Evolutionary conservation across 805 yeast species (phyloP).

Genomic region (Torulaspora microellipsoides): DNA sequence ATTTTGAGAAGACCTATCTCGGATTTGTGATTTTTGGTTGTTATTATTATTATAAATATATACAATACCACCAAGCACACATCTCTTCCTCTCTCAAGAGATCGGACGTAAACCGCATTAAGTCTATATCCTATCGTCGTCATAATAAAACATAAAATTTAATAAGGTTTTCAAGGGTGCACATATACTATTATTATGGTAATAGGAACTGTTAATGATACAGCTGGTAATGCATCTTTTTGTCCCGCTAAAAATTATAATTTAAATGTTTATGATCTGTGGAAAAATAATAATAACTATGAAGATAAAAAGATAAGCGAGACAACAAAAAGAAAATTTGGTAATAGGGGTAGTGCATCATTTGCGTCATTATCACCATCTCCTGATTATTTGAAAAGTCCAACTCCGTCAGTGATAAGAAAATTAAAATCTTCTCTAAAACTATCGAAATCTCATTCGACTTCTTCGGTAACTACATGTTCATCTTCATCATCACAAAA

Average conservation of each 20-base stretch:
- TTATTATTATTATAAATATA: no score
- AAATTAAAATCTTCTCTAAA: constrained; percentile 29
- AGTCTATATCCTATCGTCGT: no score
- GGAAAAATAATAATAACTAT: neutral
- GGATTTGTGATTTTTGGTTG: no score
- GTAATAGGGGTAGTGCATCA: neutral
- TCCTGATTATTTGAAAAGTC: constrained; percentile 1
- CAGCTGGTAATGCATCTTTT: neutral
- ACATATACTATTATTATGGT: no score
- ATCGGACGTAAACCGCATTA: no score
- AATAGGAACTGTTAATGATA: no score
- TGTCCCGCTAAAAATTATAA: neutral
- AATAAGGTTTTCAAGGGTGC: no score
- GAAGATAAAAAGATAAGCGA: neutral
- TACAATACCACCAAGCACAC: no score
- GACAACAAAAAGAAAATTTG: neutral
- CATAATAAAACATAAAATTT: no score
- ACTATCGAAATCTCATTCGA: constrained; percentile 11
- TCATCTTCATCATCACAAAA: constrained; percentile 37
- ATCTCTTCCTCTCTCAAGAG: no score
- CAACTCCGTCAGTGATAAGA: constrained; percentile 4
- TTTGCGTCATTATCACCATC: constrained; percentile 3
- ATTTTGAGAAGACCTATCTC: no score
- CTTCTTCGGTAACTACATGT: constrained; percentile 12
- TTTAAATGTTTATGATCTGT: neutral